Evolutionary conservation across 352 stramenopile species (phyloP).

Genomic region (Lagenidium sp.): DNA sequence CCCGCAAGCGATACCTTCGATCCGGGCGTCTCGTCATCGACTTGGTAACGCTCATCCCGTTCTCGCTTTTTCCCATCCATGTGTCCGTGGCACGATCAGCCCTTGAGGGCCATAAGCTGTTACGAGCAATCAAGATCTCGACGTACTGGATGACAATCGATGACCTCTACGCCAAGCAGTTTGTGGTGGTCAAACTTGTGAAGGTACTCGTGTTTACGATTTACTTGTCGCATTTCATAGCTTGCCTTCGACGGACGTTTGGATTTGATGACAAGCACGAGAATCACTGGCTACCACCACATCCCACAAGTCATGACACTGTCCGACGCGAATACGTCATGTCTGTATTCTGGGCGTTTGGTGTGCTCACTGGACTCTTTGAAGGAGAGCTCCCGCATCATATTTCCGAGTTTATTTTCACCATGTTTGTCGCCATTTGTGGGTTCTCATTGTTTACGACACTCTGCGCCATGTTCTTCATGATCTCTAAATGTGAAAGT

Average conservation of each 20-base stretch:
- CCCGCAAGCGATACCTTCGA: conserved; percentile 32
- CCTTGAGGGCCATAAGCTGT: conserved; percentile 31
- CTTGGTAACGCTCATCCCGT: conserved; percentile 33
- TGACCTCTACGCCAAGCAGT: conserved; percentile 52
- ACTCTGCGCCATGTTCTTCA: conserved; percentile 68
- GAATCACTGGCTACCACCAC: conserved; percentile 42
- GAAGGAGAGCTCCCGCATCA: conserved; percentile 51
- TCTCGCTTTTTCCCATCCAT: conserved; percentile 13
- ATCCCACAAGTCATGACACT: conserved; percentile 14
- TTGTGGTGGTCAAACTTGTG: conserved; percentile 26
- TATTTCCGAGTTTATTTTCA: conserved; percentile 52
- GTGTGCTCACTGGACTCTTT: conserved; percentile 54
- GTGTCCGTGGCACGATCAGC: conserved; percentile 4
- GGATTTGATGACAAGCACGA: conserved; percentile 32
- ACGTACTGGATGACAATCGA: conserved; percentile 46
- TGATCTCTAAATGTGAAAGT: conserved; percentile 72
- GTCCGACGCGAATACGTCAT: conserved; percentile 30
- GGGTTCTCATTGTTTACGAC: conserved; percentile 65
- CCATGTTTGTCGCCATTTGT: conserved; percentile 44
- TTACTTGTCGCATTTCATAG: conserved; percentile 43
- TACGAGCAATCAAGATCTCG: conserved; percentile 27
- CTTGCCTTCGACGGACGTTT: conserved; percentile 49
- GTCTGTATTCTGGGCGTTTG: conserved; percentile 60
- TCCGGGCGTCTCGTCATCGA: conserved; percentile 41
- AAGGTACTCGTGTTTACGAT: conserved; percentile 35